phyloP scores from a whole-genome alignment of 1,284 basidiomycete genomes.

The Schizopora paradoxa region DNA sequence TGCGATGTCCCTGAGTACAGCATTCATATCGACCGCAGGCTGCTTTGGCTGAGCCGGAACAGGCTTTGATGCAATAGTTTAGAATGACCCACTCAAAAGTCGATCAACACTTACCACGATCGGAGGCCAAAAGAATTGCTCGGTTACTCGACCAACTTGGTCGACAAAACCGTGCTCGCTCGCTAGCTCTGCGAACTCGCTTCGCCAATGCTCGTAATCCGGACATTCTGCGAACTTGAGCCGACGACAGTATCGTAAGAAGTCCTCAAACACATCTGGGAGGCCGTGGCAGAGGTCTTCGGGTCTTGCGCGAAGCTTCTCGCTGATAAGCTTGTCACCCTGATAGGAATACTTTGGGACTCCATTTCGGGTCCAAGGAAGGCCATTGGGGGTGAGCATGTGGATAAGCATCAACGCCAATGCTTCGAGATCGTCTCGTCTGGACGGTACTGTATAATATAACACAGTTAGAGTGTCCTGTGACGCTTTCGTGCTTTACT shows the following conservation, averaged over 20 bases:
- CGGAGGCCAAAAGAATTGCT: slow-evolving; percentile 68
- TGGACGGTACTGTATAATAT: slow-evolving; percentile 52
- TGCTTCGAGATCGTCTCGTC: slow-evolving; percentile 72
- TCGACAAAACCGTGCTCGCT: slow-evolving; percentile 45
- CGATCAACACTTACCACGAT: slow-evolving; percentile 41
- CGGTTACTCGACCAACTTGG: slow-evolving; percentile 32
- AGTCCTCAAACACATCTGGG: slow-evolving; percentile 67
- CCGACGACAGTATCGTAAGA: slow-evolving; percentile 61
- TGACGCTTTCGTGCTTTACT: too few species aligned
- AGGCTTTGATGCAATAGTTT: background rate
- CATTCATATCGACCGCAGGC: slow-evolving; percentile 6
- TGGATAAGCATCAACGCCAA: slow-evolving; percentile 73
- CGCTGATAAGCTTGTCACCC: slow-evolving; percentile 55
- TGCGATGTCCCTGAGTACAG: slow-evolving; percentile 9
- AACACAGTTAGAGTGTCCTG: background rate
- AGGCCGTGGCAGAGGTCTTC: slow-evolving; percentile 67
- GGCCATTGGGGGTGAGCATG: slow-evolving; percentile 65
- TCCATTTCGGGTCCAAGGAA: slow-evolving; percentile 71
- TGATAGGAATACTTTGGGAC: slow-evolving; percentile 61
- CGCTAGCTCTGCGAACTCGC: slow-evolving; percentile 54
- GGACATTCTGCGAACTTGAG: slow-evolving; percentile 62
- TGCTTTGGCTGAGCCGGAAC: background rate
- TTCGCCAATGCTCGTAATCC: slow-evolving; percentile 58
- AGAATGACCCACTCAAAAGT: slow-evolving; percentile 24
- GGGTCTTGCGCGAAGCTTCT: slow-evolving; percentile 51